Conservation (phyloP, 495 filamentous ascomycete species). For the Lepidopterella palustris region DNA sequence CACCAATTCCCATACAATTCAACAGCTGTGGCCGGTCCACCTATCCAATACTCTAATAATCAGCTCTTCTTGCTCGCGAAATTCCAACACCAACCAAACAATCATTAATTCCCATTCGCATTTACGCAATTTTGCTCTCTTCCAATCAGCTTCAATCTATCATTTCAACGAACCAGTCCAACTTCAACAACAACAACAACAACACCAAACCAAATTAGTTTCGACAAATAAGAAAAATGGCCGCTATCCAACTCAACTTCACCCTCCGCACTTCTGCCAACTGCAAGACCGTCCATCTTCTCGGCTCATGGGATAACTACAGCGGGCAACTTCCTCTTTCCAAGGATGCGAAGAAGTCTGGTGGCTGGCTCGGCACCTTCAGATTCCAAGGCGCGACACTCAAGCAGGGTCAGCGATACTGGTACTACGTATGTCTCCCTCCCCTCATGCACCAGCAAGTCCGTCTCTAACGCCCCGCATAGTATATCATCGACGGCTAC, state of each 20-base stretch:
- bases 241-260: constrained; percentile 42
- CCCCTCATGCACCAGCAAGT: background rate
- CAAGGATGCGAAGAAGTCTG: constrained; percentile 75
- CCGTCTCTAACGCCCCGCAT: constrained; percentile 14
- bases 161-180: constrained; percentile 3
- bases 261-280: constrained; percentile 90
- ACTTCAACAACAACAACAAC: constrained; percentile 7
- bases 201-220: constrained; percentile 4
- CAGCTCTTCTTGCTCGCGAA: constrained; percentile 39
- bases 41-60: constrained; percentile 25
- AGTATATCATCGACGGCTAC: constrained; percentile 99
- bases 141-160: constrained; percentile 21
- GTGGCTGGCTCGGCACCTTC: constrained; percentile 91
- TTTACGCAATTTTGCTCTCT: constrained; percentile 17
- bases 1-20: constrained; percentile 13
- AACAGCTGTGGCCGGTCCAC: constrained; percentile 35
- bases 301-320: constrained; percentile 99
- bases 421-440: constrained; percentile 74
- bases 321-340: constrained; percentile 83
- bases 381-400: constrained; percentile 82
- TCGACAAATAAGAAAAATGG: constrained; percentile 31
- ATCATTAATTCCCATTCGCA: constrained; percentile 8
- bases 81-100: constrained; percentile 8
- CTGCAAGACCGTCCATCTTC: constrained; percentile 95
- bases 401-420: constrained; percentile 83